Base-by-base conservation (phyloP, 2,329 filamentous ascomycete species). In the Xylariales sp. region DNA sequence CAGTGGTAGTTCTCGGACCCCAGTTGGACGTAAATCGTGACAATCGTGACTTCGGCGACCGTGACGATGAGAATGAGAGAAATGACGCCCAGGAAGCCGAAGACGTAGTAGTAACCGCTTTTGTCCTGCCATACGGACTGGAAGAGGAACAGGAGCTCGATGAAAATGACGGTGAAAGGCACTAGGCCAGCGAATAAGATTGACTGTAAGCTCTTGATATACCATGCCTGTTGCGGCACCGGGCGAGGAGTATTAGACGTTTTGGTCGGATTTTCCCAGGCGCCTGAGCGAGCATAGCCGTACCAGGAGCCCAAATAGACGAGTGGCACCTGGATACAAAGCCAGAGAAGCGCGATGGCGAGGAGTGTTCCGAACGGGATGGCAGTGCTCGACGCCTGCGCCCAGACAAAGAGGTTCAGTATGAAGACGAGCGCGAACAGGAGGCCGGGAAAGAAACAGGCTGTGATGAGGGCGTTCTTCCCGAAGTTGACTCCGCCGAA, bases 51-150 rank as follows among this genome's bases (percentile, higher is more conserved):
- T 81, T 96, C 92, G 73, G 93, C 89, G 36, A 97, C 88, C 0
- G 92, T 93, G 49, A 96, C 80, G 36, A 93, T 84, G 8, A 96
- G 81, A 65, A 96, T 91, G 10, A 88, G 82, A 30, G 85, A 90
- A 9, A 96, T 91, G 16, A 93, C 89, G 7, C 90, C 89, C 70
- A 96, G 80, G 82, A 95, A 97, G 10, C 93, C 93, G 77, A 96
- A 97, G 28, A 97, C 90, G 79, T 97, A 97, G 81, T 97, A 97
- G 80, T 94, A 97, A 6, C 92, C 93, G 75, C 89, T 93, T 83
- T 97, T 97, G 80, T 97, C 93, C 78, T 94, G 91, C 92, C 93
- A 96, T 41, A 97, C 80, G 56, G 91, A 94, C 81, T 93, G 92
- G 80, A 97, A 96, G 57, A 96, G 90, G 77, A 94, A 96, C 49